Conservation (phyloP, 306 rosid genomes). For the Citrullus mucosospermus region DNA sequence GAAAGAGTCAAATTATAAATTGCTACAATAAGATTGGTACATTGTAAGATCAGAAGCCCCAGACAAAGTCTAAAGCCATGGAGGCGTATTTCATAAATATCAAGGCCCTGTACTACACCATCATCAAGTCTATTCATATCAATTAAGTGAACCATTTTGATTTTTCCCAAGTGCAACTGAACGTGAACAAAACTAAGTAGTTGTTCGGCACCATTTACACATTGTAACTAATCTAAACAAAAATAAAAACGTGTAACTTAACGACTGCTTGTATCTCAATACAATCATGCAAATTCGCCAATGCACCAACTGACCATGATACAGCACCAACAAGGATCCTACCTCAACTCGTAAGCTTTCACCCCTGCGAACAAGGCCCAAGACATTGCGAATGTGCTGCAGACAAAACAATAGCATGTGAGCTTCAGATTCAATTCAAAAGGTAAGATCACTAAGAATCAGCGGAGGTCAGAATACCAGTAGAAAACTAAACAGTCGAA, state of each 20-base stretch:
- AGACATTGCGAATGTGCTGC: conserved; percentile 77
- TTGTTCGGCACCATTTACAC: background rate
- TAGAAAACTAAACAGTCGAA: background rate
- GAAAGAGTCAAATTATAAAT: too few species aligned
- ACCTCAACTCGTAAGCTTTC: conserved; percentile 86
- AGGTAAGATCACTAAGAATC: background rate
- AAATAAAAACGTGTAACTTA: background rate
- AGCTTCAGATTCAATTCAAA: conserved; percentile 3
- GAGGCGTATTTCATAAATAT: background rate
- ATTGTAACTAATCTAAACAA: background rate
- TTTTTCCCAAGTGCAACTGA: background rate
- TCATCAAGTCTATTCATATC: background rate
- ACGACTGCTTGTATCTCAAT: background rate
- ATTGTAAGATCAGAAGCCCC: background rate
- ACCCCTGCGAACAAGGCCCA: conserved; percentile 87
- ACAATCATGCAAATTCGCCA: conserved; percentile 2
- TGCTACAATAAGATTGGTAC: background rate
- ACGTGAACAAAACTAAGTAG: background rate
- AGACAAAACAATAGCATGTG: conserved; percentile 14
- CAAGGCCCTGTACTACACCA: background rate
- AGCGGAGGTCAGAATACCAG: background rate
- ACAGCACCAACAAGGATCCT: conserved; percentile 16
- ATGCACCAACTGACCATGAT: conserved; percentile 6
- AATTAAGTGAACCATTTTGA: background rate
- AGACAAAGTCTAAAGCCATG: background rate